A percentile compares a stretch with the other conserved stretches of the same genome.
These are phyloP conservation scores for Moniliella sp. DNA, from an alignment of 1,284 basidiomycete species.

Conservation along the genomic window DNA sequence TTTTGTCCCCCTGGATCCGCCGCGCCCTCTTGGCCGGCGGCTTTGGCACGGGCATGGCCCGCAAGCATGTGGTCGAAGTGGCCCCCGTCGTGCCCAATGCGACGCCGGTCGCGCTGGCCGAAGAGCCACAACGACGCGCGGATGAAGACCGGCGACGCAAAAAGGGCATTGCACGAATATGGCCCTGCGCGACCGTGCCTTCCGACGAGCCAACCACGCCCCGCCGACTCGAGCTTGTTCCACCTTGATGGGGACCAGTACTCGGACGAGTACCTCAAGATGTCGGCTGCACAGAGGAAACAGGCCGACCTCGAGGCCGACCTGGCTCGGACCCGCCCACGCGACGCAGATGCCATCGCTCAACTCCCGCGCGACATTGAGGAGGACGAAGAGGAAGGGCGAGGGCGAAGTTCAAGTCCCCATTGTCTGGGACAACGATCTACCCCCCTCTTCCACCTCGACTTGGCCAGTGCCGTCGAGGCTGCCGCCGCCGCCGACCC, in stretches of 20 bases:
- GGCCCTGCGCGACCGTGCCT: neutral
- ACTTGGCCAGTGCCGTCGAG: conserved; percentile 50
- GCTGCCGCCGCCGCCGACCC: conserved; percentile 39
- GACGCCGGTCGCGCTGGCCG: neutral
- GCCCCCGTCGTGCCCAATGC: conserved; percentile 40
- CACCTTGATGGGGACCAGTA: no score
- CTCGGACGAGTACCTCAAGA: conserved; percentile 4
- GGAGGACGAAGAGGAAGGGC: no score
- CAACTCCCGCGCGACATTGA: no score
- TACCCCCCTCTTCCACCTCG: conserved; percentile 73
- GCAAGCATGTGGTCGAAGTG: conserved; percentile 8
- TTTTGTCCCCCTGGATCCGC: conserved; percentile 81
- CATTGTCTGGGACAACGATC: conserved; percentile 33
- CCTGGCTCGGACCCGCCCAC: no score
- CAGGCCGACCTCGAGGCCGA: no score
- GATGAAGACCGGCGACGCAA: conserved; percentile 1
- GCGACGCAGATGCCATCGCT: no score
- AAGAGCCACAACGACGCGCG: neutral
- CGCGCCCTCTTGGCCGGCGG: conserved; percentile 20
- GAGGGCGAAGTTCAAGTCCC: conserved; percentile 12
- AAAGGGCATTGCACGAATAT: no score
- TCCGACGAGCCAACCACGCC: no score
- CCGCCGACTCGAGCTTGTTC: no score
- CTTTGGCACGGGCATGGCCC: conserved; percentile 12
- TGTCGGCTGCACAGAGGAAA: no score